A percentile compares a stretch with the other conserved stretches of the same genome.
Evolutionary conservation across 2,329 filamentous ascomycete species (phyloP).

Genomic region (Cercospora sp.): DNA sequence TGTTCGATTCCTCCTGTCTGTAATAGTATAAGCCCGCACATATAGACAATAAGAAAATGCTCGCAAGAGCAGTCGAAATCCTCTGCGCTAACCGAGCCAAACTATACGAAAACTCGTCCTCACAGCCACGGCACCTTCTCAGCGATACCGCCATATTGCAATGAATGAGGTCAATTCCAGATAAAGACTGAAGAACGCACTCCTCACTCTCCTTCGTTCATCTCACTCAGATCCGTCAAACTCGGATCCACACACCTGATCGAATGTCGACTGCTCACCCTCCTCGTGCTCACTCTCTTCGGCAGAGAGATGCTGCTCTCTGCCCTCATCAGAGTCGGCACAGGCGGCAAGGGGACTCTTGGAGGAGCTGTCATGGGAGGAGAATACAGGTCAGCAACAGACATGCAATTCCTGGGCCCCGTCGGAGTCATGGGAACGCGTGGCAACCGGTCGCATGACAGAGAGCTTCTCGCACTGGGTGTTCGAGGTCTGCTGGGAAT

Average conservation of each 20-base stretch:
- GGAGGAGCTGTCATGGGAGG: slow-evolving; percentile 12
- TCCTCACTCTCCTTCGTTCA: not conserved
- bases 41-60: not conserved
- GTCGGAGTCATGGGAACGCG: slow-evolving; percentile 1
- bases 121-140: not conserved
- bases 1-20: not conserved
- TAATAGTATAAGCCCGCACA: not conserved
- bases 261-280: slow-evolving; percentile 17
- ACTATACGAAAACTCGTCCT: not conserved
- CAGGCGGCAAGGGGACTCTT: not conserved
- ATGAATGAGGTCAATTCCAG: not conserved
- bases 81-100: not conserved
- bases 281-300: slow-evolving; percentile 8
- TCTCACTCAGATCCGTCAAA: slow-evolving; percentile 10
- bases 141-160: not conserved
- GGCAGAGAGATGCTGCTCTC: slow-evolving; percentile 4
- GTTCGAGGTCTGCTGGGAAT: slow-evolving; percentile 5
- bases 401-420: not conserved
- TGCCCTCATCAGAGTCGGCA: slow-evolving; percentile 1
- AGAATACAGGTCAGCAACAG: not conserved
- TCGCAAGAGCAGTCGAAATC: not conserved
- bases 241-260: slow-evolving; percentile 16
- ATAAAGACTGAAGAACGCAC: not conserved
- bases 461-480: slow-evolving; percentile 1
- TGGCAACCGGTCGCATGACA: not conserved